Evolutionary conservation across 257 asterid species (phyloP).

Genomic region (Jasminum sambac): DNA sequence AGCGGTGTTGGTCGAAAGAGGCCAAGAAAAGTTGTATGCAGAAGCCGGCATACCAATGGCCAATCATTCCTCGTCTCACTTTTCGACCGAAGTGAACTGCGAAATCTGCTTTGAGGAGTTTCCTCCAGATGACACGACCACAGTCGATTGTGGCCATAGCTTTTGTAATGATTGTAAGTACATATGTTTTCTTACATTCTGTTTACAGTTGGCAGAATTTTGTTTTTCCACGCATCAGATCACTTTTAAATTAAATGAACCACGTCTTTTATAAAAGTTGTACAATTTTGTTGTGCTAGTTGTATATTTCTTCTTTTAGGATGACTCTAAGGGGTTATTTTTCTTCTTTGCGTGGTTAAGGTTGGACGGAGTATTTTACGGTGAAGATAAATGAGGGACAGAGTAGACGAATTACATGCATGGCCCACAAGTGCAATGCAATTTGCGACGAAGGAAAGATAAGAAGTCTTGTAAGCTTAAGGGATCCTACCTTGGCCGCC

Average conservation of each 20-base stretch:
- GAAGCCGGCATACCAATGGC: conserved; percentile 45
- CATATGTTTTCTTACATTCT: not conserved
- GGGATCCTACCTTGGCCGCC: conserved; percentile 43
- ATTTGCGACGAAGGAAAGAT: conserved; percentile 56
- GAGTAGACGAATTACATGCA: conserved; percentile 52
- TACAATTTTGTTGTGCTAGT: too few relatives aligned
- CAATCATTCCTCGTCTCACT: conserved; percentile 17
- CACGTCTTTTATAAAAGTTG: not conserved
- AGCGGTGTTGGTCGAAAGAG: conserved; percentile 45
- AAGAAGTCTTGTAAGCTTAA: conserved; percentile 40
- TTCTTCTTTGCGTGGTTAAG: conserved; percentile 26
- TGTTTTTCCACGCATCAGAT: too few relatives aligned
- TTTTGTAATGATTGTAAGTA: conserved; percentile 65
- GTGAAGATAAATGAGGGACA: conserved; percentile 59
- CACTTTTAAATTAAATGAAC: too few relatives aligned
- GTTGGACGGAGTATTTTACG: conserved; percentile 59
- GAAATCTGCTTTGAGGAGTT: conserved; percentile 54
- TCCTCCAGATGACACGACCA: conserved; percentile 33
- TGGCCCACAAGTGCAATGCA: conserved; percentile 58
- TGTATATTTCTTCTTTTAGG: not conserved
- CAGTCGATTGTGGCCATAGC: conserved; percentile 65
- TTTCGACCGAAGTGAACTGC: conserved; percentile 32
- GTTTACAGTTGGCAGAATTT: not conserved
- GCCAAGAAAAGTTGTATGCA: conserved; percentile 35
- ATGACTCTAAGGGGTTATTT: not conserved